Percentiles rank a stretch among this genome's conserved stretches.
Conservation (phyloP, 257 asterid species). For the Scutellaria barbata region DNA sequence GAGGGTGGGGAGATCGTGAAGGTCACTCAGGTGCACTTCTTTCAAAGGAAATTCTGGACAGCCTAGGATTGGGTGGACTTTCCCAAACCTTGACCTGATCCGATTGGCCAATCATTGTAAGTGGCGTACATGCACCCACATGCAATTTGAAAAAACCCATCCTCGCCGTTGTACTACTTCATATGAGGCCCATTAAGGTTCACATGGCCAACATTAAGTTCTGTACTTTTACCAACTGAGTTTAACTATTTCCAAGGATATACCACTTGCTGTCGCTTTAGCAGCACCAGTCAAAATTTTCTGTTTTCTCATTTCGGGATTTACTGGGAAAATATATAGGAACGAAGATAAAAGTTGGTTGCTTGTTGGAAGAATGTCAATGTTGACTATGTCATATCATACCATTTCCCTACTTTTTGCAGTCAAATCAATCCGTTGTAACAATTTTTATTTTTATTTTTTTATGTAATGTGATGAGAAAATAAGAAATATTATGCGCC, state of each 20-base stretch:
- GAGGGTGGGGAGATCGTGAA: slow-evolving; percentile 54
- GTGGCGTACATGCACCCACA: slow-evolving; percentile 39
- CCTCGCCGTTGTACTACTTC: slow-evolving; percentile 25
- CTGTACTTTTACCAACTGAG: background rate
- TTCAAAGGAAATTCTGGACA: slow-evolving; percentile 35
- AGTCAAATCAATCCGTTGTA: slow-evolving; percentile 36
- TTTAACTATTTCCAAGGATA: slow-evolving; percentile 3
- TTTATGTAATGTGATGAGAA: background rate
- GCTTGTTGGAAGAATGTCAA: background rate
- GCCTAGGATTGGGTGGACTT: slow-evolving; percentile 43
- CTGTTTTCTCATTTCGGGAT: background rate
- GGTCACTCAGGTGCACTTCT: slow-evolving; percentile 46
- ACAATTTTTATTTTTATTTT: background rate
- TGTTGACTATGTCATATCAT: slow-evolving; percentile 12
- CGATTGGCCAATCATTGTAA: slow-evolving; percentile 38
- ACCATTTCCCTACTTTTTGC: slow-evolving; percentile 21
- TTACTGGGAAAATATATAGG: background rate
- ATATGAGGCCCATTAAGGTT: slow-evolving; percentile 22
- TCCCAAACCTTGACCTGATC: slow-evolving; percentile 32
- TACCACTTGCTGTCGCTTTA: background rate
- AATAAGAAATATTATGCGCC: background rate
- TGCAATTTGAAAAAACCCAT: slow-evolving; percentile 28
- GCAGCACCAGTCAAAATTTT: slow-evolving; percentile 11
- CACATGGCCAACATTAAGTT: slow-evolving; percentile 36
- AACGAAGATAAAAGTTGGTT: background rate